phyloP scores from a whole-genome alignment of 306 rosid species.

The Vicia villosa region DNA sequence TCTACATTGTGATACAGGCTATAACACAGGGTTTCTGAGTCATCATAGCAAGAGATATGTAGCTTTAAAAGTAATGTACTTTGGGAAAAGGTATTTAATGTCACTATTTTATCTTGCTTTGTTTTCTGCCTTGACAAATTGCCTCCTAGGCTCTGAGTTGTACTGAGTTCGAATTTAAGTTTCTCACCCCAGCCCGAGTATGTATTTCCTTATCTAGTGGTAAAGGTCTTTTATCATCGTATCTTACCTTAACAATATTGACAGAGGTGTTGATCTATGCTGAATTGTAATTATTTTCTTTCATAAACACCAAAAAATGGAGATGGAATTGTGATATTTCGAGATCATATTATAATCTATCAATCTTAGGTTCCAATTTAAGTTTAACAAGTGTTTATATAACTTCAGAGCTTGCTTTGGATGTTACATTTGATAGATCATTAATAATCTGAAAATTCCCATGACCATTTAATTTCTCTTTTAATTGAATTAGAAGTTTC shows the following conservation, averaged over 20 bases:
- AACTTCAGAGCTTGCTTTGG: constrained; percentile 32
- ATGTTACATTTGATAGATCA: constrained; percentile 21
- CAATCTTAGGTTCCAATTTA: constrained; percentile 11
- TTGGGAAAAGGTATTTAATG: constrained; percentile 72
- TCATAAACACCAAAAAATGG: background rate
- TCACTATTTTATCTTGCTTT: constrained; percentile 31
- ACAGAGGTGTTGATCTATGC: background rate
- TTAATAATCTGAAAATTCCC: constrained; percentile 26
- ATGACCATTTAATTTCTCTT: constrained; percentile 5
- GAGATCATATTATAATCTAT: constrained; percentile 10
- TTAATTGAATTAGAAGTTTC: constrained; percentile 26
- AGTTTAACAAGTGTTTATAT: constrained; percentile 7
- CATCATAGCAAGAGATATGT: constrained; percentile 72
- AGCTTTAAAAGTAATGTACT: constrained; percentile 88
- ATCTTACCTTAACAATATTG: constrained; percentile 16
- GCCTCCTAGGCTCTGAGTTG: constrained; percentile 4
- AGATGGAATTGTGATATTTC: constrained; percentile 4
- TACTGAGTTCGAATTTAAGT: constrained; percentile 21
- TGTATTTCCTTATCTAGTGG: constrained; percentile 1
- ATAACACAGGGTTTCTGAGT: constrained; percentile 44
- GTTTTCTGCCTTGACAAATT: constrained; percentile 24
- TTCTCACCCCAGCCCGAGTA: constrained; percentile 13
- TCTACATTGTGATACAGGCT: constrained; percentile 58
- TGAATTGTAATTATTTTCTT: constrained; percentile 17
- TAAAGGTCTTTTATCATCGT: constrained; percentile 2